Percentiles rank a stretch among this genome's conserved stretches.
These are phyloP conservation scores for Xylariomycetidae sp. DNA, from an alignment of 2,329 filamentous ascomycete genomes.

Conservation along the genomic window DNA sequence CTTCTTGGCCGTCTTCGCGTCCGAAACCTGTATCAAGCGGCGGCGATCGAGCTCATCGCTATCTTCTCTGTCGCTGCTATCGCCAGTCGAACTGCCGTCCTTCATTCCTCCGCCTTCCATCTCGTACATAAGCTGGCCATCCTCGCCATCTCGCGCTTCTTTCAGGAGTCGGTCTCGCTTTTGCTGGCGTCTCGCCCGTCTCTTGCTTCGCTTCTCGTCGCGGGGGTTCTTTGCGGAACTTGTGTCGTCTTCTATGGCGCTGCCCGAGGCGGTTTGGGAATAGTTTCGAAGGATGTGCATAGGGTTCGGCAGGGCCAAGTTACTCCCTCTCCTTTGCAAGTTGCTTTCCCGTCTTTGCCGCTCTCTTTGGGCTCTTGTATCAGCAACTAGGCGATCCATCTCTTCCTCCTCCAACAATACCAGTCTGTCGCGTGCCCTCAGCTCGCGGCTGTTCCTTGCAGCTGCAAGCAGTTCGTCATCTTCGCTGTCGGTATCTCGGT, in stretches of 20 bases:
- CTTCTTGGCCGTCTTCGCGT: constrained; percentile 43
- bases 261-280: constrained; percentile 28
- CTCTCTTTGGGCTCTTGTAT: constrained; percentile 42
- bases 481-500: constrained; percentile 72
- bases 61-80: constrained; percentile 57
- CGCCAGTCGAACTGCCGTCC: constrained; percentile 60
- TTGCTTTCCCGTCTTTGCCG: constrained; percentile 41
- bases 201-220: constrained; percentile 44
- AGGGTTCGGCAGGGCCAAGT: constrained; percentile 46
- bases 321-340: constrained; percentile 38
- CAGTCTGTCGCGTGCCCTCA: constrained; percentile 63
- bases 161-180: constrained; percentile 50
- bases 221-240: constrained; percentile 46
- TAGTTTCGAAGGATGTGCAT: constrained; percentile 37
- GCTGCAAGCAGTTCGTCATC: constrained; percentile 65
- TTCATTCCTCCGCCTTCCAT: constrained; percentile 71
- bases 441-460: constrained; percentile 64
- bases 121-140: constrained; percentile 71
- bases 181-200: constrained; percentile 46
- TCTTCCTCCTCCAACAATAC: constrained; percentile 75
- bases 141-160: constrained; percentile 58
- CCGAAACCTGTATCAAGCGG: constrained; percentile 43
- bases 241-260: constrained; percentile 36
- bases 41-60: constrained; percentile 55
- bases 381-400: constrained; percentile 54